Conservation (phyloP, 2,329 filamentous ascomycete genomes). For the Aureobasidium sp. region DNA sequence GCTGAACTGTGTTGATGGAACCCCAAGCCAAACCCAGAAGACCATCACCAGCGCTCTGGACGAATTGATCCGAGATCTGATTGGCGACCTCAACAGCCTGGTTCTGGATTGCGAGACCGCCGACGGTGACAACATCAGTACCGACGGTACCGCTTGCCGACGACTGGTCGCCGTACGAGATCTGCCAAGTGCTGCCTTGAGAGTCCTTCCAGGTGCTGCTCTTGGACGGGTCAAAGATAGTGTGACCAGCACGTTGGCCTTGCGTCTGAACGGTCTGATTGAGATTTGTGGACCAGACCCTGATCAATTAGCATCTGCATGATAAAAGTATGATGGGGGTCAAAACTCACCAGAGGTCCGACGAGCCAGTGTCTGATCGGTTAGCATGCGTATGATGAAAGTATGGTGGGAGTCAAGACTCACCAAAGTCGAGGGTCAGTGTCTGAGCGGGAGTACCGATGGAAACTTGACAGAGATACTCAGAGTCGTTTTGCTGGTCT, state of each 20-base stretch:
- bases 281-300: constrained; percentile 26
- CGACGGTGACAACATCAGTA: constrained; percentile 55
- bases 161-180: constrained; percentile 63
- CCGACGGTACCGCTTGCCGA: constrained; percentile 59
- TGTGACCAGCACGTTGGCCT: constrained; percentile 37
- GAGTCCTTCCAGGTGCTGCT: constrained; percentile 53
- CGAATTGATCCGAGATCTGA: constrained; percentile 52
- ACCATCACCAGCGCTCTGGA: constrained; percentile 52
- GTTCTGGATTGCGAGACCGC: constrained; percentile 53
- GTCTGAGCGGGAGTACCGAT: constrained; percentile 61
- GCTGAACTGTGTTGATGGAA: constrained; percentile 33
- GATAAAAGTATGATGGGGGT: too few relatives aligned
- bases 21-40: constrained; percentile 58
- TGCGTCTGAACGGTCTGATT: constrained; percentile 23
- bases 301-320: neutral
- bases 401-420: neutral
- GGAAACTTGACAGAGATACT: constrained; percentile 57
- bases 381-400: neutral
- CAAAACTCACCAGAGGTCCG: constrained; percentile 53
- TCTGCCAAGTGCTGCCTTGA: constrained; percentile 52
- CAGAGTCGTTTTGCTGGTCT: constrained; percentile 60
- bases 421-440: constrained; percentile 55
- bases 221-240: constrained; percentile 53
- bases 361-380: constrained; percentile 56
- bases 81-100: constrained; percentile 61